Conservation (phyloP, 2,329 filamentous ascomycete species). For the Diaporthe citrichinensis region DNA sequence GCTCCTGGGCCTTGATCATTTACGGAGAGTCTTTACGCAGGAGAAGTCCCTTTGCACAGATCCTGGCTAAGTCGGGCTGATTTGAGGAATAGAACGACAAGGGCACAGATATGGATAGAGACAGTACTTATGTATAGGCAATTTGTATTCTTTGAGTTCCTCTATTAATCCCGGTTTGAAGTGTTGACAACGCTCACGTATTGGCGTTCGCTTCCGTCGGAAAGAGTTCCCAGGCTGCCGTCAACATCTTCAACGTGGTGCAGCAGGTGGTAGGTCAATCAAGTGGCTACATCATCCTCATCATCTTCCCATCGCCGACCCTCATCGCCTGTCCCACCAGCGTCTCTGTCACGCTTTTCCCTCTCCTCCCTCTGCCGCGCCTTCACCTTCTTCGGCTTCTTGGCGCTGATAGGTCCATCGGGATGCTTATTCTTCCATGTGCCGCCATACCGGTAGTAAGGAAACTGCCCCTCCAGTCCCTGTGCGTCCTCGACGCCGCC, state of each 20-base stretch:
- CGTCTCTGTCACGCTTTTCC: neutral
- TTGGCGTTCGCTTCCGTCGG: no score
- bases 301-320: neutral
- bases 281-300: neutral
- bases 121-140: no score
- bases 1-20: no score
- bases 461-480: neutral
- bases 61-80: no score
- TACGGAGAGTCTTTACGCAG: no score
- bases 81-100: no score
- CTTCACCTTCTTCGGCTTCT: neutral
- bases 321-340: neutral
- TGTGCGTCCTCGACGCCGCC: neutral
- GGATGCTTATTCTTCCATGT: neutral
- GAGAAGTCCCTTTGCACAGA: no score
- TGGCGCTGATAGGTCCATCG: neutral
- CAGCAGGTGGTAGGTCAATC: neutral
- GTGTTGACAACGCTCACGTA: no score
- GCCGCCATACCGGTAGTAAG: neutral
- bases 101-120: no score
- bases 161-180: no score
- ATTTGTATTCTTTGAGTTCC: no score
- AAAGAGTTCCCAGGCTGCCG: no score
- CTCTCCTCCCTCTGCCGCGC: neutral
- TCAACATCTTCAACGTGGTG: neutral